Evolutionary conservation across 129 eudicot species (phyloP), one percentile per base, ranked within the genome.

Genomic region (Escallonia rubra): DNA sequence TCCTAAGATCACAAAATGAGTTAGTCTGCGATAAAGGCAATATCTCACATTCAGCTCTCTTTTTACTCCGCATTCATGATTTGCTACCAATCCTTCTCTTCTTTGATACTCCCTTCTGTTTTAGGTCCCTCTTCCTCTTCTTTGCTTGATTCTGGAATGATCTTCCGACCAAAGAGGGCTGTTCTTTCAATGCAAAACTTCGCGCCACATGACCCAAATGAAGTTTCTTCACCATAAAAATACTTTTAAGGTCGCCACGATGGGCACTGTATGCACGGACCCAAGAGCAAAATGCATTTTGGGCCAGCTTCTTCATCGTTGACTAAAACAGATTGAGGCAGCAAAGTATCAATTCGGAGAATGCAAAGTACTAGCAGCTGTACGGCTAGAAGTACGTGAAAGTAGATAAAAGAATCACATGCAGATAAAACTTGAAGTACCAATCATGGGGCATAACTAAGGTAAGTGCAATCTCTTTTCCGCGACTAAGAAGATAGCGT

Each of bases 171-270:
- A 94, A 65, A 2, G 99, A 87, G 0, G 99, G 99, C 66, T 94
- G 99, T 52, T 94, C 99, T 69, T 87, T 94, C 48, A 94, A 77
- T 11, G 87, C 99, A 80, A 94, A 94, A 65, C 97, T 94, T 70
- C 77, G 84, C 1, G 99, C 97, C 61, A 90, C 99, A 15, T 90
- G 99, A 38, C 99, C 99, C 86, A 94, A 66, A 64, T 94, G 99
- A 82, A 94, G 96, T 79, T 94, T 94, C 80, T 87, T 87, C 83
- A 94, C 96, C 88, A 77, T 79, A 75, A 94, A 94, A 41, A 94
- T 87, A 63, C 81, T 70, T 75, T 90, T 94, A 57, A 94, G 79
- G 61, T 86, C 99, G 57, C 96, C 97, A 41, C 96, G 87, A 67
- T 94, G 97, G 38, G 99, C 99, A 43, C 93, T 87, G 73, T 94